These are phyloP conservation scores for Diplodia intermedia DNA, from an alignment of 2,329 filamentous ascomycete species.

Conservation along the genomic window DNA sequence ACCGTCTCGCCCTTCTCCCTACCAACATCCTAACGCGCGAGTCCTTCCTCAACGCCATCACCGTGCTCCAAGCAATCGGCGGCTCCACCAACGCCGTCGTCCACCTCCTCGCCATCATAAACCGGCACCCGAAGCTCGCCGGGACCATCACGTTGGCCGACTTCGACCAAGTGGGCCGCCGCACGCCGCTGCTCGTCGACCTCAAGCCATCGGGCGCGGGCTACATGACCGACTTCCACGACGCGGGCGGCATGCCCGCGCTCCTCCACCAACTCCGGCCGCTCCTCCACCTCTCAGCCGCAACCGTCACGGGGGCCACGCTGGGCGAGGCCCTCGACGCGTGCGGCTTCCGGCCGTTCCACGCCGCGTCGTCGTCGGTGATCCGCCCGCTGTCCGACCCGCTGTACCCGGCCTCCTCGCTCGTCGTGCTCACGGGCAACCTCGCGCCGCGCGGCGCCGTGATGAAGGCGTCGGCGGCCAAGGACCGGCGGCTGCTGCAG, in stretches of 20 bases:
- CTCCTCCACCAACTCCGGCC: conserved; percentile 83
- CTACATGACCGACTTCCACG: conserved; percentile 85
- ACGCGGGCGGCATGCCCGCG: conserved; percentile 79
- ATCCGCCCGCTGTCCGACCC: conserved; percentile 79
- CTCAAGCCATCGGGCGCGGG: conserved; percentile 83
- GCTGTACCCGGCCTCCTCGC: conserved; percentile 81
- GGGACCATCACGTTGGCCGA: conserved; percentile 80
- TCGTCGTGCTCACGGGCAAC: conserved; percentile 85
- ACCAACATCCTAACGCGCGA: conserved; percentile 55
- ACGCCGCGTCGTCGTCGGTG: conserved; percentile 73
- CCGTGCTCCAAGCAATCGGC: conserved; percentile 54
- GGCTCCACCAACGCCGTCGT: conserved; percentile 55
- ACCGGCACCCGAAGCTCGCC: conserved; percentile 63
- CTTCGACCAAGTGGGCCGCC: conserved; percentile 76
- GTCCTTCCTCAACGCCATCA: conserved; percentile 58
- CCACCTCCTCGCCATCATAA: conserved; percentile 55
- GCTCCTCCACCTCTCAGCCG: conserved; percentile 75
- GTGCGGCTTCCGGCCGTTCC: conserved; percentile 70
- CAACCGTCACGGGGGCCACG: conserved; percentile 80
- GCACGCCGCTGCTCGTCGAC: conserved; percentile 82
- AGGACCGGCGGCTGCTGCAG: conserved; percentile 68
- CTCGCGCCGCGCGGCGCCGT: conserved; percentile 86
- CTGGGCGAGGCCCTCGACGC: conserved; percentile 77
- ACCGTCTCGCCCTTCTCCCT: conserved; percentile 43
- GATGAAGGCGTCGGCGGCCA: conserved; percentile 93